Conservation (phyloP, 305 asterid species). For the Petunia hybrid region DNA sequence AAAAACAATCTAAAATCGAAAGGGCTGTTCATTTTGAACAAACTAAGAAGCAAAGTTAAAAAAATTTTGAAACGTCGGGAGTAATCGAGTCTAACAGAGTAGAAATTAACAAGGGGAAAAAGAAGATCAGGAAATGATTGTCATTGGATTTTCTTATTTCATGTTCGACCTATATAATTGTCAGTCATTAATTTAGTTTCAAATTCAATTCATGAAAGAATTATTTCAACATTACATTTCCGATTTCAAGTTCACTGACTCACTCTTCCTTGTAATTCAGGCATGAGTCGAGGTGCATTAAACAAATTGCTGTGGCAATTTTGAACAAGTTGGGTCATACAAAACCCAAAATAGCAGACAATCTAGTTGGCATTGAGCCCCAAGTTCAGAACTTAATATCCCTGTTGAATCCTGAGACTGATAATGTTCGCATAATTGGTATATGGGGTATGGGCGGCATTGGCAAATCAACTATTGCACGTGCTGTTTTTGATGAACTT, state of each 20-base stretch:
- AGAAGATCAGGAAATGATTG: too few species aligned
- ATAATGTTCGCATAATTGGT: slow-evolving; percentile 32
- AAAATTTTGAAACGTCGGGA: too few species aligned
- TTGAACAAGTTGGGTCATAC: slow-evolving; percentile 20
- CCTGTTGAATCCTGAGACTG: slow-evolving; percentile 11
- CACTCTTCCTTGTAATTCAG: neutral
- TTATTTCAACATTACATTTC: neutral
- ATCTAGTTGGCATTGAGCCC: slow-evolving; percentile 21
- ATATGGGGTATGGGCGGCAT: slow-evolving; percentile 36
- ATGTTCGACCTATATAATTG: too few species aligned
- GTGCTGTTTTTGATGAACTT: slow-evolving; percentile 22
- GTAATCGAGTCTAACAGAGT: too few species aligned
- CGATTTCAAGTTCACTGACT: neutral
- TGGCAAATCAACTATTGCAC: slow-evolving; percentile 34
- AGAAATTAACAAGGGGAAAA: too few species aligned
- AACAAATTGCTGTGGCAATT: neutral
- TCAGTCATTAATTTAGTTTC: too few species aligned
- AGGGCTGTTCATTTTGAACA: too few species aligned
- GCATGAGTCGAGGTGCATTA: slow-evolving; percentile 34
- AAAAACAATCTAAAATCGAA: too few species aligned
- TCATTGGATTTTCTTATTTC: neutral
- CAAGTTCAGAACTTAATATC: slow-evolving; percentile 27
- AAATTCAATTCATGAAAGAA: neutral
- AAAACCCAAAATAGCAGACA: neutral
- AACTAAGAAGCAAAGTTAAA: too few species aligned